Evolutionary conservation across 2,329 filamentous ascomycete species (phyloP).

Genomic region (Aspergillus japonicus): DNA sequence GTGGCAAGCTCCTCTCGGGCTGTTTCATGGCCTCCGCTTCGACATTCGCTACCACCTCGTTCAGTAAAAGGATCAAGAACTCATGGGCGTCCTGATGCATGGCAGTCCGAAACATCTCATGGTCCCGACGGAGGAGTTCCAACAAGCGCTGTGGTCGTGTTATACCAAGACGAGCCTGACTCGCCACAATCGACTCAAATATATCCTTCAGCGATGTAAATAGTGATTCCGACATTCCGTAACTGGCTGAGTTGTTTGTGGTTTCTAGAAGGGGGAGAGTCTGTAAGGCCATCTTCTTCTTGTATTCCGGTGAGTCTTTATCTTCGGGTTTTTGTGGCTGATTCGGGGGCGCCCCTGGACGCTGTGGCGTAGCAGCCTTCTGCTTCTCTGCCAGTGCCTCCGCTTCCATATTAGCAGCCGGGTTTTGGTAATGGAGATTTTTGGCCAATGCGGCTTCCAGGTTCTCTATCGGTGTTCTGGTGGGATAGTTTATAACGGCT

Average conservation of each 20-base stretch:
- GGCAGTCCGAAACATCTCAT: slow-evolving; percentile 94
- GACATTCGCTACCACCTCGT: slow-evolving; percentile 91
- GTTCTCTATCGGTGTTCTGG: slow-evolving; percentile 66
- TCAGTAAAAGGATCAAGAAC: slow-evolving; percentile 91
- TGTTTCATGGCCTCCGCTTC: slow-evolving; percentile 68
- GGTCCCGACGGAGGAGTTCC: slow-evolving; percentile 88
- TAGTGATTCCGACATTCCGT: slow-evolving; percentile 91
- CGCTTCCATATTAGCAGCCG: slow-evolving; percentile 55
- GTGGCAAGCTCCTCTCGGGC: slow-evolving; percentile 47
- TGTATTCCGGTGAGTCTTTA: slow-evolving; percentile 93
- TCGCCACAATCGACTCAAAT: slow-evolving; percentile 83
- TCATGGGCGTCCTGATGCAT: slow-evolving; percentile 99
- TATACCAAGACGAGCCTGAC: slow-evolving; percentile 79
- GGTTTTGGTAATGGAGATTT: slow-evolving; percentile 59
- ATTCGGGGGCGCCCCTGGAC: slow-evolving; percentile 53
- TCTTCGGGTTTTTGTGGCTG: slow-evolving; percentile 74
- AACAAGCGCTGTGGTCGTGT: slow-evolving; percentile 90
- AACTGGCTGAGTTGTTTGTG: slow-evolving; percentile 73
- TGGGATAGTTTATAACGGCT: slow-evolving; percentile 87
- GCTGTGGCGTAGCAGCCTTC: slow-evolving; percentile 41
- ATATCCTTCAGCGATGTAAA: slow-evolving; percentile 96
- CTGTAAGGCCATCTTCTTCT: slow-evolving; percentile 92
- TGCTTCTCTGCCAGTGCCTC: slow-evolving; percentile 48
- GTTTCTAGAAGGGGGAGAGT: slow-evolving; percentile 85
- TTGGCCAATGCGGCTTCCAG: slow-evolving; percentile 57